A percentile compares a stretch with the other conserved stretches of the same genome.
Evolutionary conservation across 352 stramenopile genomes (phyloP).

Genomic region (Phytophthora capsici): DNA sequence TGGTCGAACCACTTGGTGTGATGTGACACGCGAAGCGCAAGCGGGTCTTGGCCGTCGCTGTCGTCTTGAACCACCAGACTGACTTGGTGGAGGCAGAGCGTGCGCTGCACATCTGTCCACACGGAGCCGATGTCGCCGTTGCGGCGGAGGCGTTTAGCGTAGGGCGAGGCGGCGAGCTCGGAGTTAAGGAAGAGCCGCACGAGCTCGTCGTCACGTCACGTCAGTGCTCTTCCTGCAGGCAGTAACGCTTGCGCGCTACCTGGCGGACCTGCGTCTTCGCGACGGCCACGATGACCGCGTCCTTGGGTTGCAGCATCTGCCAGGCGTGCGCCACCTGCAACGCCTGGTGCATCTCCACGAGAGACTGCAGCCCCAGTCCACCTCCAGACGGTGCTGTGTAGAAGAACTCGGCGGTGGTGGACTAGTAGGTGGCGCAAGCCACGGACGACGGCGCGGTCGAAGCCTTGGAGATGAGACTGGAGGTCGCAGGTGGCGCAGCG

Average conservation of each 20-base stretch:
- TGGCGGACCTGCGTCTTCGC: not conserved
- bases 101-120: too few species aligned
- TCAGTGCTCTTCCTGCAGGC: not conserved
- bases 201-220: not conserved
- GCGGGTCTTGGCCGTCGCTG: too few species aligned
- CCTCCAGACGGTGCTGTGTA: not conserved
- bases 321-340: conserved; percentile 9
- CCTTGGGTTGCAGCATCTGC: not conserved
- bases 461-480: conserved; percentile 9
- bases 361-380: conserved; percentile 11
- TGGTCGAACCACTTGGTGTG: not conserved
- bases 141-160: too few species aligned
- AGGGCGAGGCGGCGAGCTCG: not conserved
- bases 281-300: not conserved
- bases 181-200: not conserved
- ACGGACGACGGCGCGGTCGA: not conserved
- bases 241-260: not conserved
- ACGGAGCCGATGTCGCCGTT: too few species aligned
- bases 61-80: too few species aligned
- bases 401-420: conserved; percentile 2
- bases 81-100: too few species aligned
- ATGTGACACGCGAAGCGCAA: too few species aligned
- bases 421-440: conserved; percentile 8
- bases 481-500: conserved; percentile 8
- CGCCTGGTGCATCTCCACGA: conserved; percentile 17